Percentiles rank a stretch among this genome's conserved stretches.
phyloP scores from a whole-genome alignment of 2,329 filamentous ascomycete species.

The Cladobotryum protrusum region DNA sequence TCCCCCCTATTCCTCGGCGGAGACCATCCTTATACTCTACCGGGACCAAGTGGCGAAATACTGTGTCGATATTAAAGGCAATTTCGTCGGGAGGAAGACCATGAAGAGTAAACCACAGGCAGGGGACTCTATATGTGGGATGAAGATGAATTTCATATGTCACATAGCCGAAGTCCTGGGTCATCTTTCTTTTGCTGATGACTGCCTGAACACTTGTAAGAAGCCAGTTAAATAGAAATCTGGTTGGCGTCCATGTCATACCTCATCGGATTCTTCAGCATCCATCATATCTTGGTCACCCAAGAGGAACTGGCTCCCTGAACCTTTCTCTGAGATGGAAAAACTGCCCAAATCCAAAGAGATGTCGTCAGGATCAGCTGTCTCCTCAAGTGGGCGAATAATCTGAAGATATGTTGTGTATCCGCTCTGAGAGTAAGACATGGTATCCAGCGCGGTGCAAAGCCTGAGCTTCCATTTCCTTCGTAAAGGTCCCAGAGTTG shows the following conservation, averaged over 20 bases:
- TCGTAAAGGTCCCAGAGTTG: constrained; percentile 49
- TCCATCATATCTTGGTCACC: constrained; percentile 43
- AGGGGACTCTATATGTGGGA: constrained; percentile 67
- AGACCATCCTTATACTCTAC: constrained; percentile 56
- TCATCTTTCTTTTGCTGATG: constrained; percentile 26
- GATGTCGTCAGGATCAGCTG: constrained; percentile 39
- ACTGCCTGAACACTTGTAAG: constrained; percentile 33
- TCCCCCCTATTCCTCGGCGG: constrained; percentile 49
- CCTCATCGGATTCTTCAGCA: constrained; percentile 47
- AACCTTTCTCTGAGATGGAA: constrained; percentile 31
- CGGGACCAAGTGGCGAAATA: constrained; percentile 67
- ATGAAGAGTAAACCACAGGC: constrained; percentile 67
- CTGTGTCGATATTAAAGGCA: constrained; percentile 57
- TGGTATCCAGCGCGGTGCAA: constrained; percentile 44
- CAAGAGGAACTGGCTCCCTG: constrained; percentile 16
- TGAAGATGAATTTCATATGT: constrained; percentile 71
- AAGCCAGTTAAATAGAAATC: constrained; percentile 1
- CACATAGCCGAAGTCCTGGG: constrained; percentile 41
- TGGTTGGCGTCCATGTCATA: constrained; percentile 22
- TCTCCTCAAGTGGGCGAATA: constrained; percentile 44
- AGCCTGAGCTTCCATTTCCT: constrained; percentile 49
- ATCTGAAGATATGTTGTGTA: constrained; percentile 52
- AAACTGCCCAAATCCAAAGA: constrained; percentile 40
- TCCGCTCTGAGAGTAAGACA: constrained; percentile 35
- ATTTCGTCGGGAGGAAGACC: constrained; percentile 49